Conservation (phyloP, 106 monocot species). For the Dendrobium officinale region DNA sequence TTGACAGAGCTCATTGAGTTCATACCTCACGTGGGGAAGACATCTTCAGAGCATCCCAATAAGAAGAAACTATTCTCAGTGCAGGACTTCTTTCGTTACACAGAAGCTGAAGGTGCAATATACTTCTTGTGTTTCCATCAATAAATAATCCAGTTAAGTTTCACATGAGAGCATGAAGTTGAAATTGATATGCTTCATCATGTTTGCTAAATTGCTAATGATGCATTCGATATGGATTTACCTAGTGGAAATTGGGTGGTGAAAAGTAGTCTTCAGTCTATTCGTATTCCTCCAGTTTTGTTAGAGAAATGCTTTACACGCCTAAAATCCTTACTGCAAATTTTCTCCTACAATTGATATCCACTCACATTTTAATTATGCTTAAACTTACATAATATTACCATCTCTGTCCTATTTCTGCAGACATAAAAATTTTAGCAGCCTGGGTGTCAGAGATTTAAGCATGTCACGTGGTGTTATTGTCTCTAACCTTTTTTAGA, state of each 20-base stretch:
- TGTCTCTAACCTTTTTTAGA: neutral
- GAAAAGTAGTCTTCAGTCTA: no score
- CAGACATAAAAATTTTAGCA: no score
- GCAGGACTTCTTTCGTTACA: constrained; percentile 48
- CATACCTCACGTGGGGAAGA: constrained; percentile 24
- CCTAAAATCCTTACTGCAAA: no score
- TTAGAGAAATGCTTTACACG: no score
- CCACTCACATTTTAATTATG: no score
- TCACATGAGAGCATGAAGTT: neutral
- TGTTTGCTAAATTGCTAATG: neutral
- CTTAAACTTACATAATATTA: no score
- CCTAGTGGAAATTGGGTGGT: neutral
- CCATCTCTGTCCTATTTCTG: no score
- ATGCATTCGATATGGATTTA: neutral
- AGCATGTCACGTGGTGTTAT: neutral
- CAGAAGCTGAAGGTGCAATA: constrained; percentile 36
- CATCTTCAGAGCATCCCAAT: constrained; percentile 33
- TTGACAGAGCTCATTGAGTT: constrained; percentile 39
- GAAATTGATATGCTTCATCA: neutral
- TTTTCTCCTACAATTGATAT: no score
- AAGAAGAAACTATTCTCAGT: constrained; percentile 56
- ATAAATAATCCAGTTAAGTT: neutral
- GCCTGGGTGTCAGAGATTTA: no score
- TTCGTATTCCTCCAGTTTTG: no score
- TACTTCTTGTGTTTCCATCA: neutral